Percentiles rank a stretch among this genome's conserved stretches.
phyloP scores from a whole-genome alignment of 495 filamentous ascomycete genomes.

The Aspergillus campestris region DNA sequence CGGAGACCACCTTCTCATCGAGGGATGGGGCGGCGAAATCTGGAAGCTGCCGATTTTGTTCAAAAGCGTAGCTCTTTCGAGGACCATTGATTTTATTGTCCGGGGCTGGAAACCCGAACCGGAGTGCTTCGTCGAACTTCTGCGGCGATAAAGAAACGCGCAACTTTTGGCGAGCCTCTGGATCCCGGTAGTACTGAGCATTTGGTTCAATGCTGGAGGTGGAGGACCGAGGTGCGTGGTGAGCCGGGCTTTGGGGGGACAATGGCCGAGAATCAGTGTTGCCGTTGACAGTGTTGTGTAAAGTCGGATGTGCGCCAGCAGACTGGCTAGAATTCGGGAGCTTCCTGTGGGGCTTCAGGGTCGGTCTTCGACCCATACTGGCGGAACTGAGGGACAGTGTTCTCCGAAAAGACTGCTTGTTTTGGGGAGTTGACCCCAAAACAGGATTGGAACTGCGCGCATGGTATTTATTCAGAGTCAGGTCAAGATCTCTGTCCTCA shows the following conservation, averaged over 20 bases:
- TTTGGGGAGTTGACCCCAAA: constrained; percentile 13
- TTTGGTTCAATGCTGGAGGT: constrained; percentile 58
- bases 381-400: constrained; percentile 35
- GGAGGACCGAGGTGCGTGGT: constrained; percentile 29
- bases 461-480: constrained; percentile 53
- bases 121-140: constrained; percentile 91
- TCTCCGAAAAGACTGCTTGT: constrained; percentile 38
- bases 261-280: constrained; percentile 32
- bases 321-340: constrained; percentile 12
- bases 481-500: constrained; percentile 65
- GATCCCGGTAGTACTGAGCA: constrained; percentile 82
- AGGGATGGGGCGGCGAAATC: constrained; percentile 35
- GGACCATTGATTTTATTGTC: constrained; percentile 31
- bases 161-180: constrained; percentile 78
- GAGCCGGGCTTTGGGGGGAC: constrained; percentile 16
- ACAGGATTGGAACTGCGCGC: constrained; percentile 30
- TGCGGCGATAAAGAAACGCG: constrained; percentile 87
- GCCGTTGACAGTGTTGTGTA: constrained; percentile 32
- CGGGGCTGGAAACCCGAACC: constrained; percentile 79
- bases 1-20: constrained; percentile 30
- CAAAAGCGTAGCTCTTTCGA: constrained; percentile 10
- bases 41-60: neutral
- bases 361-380: constrained; percentile 12
- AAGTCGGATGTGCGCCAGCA: constrained; percentile 5
- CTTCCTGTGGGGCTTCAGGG: constrained; percentile 8